Base-by-base conservation (phyloP, 2,329 filamentous ascomycete species). In the Talaromyces sp. region DNA sequence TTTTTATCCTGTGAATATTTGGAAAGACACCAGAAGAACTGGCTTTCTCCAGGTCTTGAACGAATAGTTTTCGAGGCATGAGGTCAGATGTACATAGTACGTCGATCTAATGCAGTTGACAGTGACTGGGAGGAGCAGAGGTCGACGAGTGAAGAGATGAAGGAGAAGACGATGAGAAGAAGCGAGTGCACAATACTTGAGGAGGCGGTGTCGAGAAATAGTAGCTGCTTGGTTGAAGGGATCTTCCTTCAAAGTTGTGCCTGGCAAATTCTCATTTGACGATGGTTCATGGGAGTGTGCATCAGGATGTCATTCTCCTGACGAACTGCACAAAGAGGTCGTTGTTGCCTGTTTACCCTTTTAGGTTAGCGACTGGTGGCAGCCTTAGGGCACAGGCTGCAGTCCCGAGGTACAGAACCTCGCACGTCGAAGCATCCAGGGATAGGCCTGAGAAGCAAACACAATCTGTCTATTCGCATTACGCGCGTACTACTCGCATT, bases 11-110 rank as follows among this genome's bases (percentile, higher is more conserved):
- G 50, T 73, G 73, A 50, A 94, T 76, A 51, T 79, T 73, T 1
- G 74, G 62, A 48, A 84, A 75, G 2, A 65, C 65, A 19, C 72
- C 66, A 40, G 68, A 65, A 60, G 6, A 9, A 7, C 71, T 73
- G 7, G 73, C 77, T 43, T 74, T 72, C 28, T 69, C 75, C 66
- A 78, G 74, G 68, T 92, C 87, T 53, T 77, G 75, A 50, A 84
- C 77, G 70, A 89, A 92, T 36, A 82, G 80, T 65, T 81, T 82
- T 59, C 85, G 80, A 62, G 85, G 81, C 89, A 91, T 91, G 33
- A 48, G 45, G 45, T 48, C 28, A 48, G 28, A 25, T 21, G 45
- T 4, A 33, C 25, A 48, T 48, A 33, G 19, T 33, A 48, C 10
- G n/a, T 19, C 17, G 45, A 21, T 33, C 45, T 19, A n/a, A 19